Conservation (phyloP, 2,329 filamentous ascomycete species). For the Colletotrichum graminicola region DNA sequence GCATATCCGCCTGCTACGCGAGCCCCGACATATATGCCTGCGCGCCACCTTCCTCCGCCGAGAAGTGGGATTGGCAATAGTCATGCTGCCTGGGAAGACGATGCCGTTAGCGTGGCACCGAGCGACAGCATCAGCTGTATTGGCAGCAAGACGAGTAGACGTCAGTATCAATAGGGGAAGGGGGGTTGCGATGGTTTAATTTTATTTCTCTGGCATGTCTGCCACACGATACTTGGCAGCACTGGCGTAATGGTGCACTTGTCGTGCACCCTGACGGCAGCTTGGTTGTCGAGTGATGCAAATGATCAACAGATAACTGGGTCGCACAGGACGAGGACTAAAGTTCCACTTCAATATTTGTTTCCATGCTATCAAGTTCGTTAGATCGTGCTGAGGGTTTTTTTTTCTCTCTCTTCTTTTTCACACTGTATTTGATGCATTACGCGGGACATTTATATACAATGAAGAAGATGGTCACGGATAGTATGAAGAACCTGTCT, state of each 20-base stretch:
- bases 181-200: constrained; percentile 24
- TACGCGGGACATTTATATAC: neutral
- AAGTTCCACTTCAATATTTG: neutral
- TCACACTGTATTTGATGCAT: neutral
- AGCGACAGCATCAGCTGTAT: constrained; percentile 73
- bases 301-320: constrained; percentile 6
- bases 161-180: constrained; percentile 46
- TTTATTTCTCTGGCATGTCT: neutral
- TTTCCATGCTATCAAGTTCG: neutral
- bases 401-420: no score
- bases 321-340: neutral
- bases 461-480: neutral
- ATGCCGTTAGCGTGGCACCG: constrained; percentile 67
- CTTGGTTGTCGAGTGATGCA: neutral
- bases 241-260: neutral
- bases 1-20: constrained; percentile 44
- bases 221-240: no score
- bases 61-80: constrained; percentile 57
- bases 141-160: constrained; percentile 56
- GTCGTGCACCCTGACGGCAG: neutral
- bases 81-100: constrained; percentile 59
- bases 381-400: neutral
- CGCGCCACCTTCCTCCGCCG: constrained; percentile 56
- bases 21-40: constrained; percentile 46
- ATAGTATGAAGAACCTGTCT: neutral